Base-by-base conservation (phyloP, 345 rosid species). In the Litchi chinensis region DNA sequence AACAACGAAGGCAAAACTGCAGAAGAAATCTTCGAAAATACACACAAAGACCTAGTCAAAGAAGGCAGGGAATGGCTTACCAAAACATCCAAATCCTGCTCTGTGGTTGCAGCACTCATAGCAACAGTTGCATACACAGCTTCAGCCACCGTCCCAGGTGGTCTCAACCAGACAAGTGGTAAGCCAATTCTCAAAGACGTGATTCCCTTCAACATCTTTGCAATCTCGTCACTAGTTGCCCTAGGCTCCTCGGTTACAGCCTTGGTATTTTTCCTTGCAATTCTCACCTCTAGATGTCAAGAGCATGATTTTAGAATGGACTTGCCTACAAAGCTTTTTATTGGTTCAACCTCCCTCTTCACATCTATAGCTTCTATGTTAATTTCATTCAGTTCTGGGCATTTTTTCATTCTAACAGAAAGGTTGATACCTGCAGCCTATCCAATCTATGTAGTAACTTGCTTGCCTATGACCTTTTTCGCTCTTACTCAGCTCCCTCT, bases 121-220 rank as follows among this genome's bases (percentile, higher is more conserved):
- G 83, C 83, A 8, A 80, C 85, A 2, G 88, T 82, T 39, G 85
- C 85, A 48, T 85, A 79, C 15, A 69, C 88, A 24, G 73, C 79
- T 22, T 76, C 83, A 41, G 41, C 85, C 10, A 73, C 81, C 8
- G 76, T 79, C 11, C 85, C 87, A 12, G 85, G 85, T 5, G 79
- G 76, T 24, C 50, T 48, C 21, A 66, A 71, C 3, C 28, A 56
- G 26, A 4, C 10, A 3, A 52, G 26, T 40, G 79, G 80, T 4
- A 12, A 1, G n/a, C 81, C 79, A 11, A 44, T 16, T 3, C 46
- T 60, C 1, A 22, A 10, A 15, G 2, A 67, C 1, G 8, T 46
- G 18, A 50, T 66, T 1, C 26, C 11, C 12, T 82, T 82, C 66
- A 11, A 40, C 6, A 26, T 75, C 5, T 82, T 79, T 73, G 72